Base-by-base conservation (phyloP, 139 green algal genomes). In the Chlorella sp. region DNA sequence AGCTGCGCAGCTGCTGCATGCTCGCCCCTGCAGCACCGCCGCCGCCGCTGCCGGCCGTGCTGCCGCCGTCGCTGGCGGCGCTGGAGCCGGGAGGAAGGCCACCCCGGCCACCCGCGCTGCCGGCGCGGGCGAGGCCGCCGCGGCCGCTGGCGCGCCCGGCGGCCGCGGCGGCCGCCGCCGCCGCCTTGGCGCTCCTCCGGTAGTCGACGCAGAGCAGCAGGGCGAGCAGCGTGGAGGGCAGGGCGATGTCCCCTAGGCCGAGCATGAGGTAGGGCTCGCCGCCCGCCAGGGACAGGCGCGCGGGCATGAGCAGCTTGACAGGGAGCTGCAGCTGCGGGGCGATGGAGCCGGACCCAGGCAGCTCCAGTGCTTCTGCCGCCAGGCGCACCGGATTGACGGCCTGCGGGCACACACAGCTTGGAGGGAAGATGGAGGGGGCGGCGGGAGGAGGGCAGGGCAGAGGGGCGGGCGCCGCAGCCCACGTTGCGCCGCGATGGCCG, bases 251-350 rank as follows among this genome's bases (percentile, higher is more conserved):
- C 0, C 63, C 63, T 31, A 45, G 53, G 33, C 74, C 64, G 11
- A 75, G 74, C 63, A 75, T 75, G 19, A 75, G 61, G 35, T 40
- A 23, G 65, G 31, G 45, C 58, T 38, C n/a, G 25, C 5, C 27
- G 14, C 46, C 14, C 8, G 38, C 23, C 17, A 14, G 45, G 38
- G 25, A 17, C 17, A 79, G 31, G 43, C 40, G 27, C 8, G 21
- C 15, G 4, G 72, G 72, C 36, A 79, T 55, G 19, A 71, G 40
- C 50, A 79, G 53, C 72, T 79, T 79, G 33, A 71, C 40, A 14
- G 72, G 72, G 9, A 79, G 23, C 46, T 80, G 67, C 58, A 80
- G 45, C 9, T 62, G 38, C 45, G 25, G 61, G 4, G 64, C 65
- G 31, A 80, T 25, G 29, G 23, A 29, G n/a, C 17, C 25, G 29